These are phyloP conservation scores for Bruguiera sexangula DNA, from an alignment of 345 rosid genomes.

Conservation along the genomic window DNA sequence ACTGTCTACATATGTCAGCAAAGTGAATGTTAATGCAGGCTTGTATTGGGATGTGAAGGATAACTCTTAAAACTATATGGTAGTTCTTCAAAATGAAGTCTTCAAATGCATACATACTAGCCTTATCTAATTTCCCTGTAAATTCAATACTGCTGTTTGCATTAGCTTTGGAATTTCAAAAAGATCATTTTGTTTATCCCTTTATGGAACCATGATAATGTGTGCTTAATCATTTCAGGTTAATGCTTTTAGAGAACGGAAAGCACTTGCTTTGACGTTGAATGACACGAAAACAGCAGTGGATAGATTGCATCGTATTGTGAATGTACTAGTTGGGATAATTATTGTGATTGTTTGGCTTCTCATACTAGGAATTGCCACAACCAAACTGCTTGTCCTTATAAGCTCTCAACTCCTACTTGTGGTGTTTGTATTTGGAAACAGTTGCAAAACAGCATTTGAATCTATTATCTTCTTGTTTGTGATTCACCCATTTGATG, in stretches of 20 bases:
- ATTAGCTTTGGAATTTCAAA: no score
- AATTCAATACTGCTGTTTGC: no score
- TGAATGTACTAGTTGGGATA: conserved; percentile 24
- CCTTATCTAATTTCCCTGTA: no score
- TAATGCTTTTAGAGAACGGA: conserved; percentile 31
- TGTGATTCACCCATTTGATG: conserved; percentile 30
- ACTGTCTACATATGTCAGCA: background rate
- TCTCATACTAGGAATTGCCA: conserved; percentile 33
- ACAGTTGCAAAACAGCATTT: conserved; percentile 29
- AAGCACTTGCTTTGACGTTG: conserved; percentile 29
- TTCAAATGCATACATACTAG: background rate
- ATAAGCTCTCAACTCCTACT: conserved; percentile 30
- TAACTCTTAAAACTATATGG: background rate
- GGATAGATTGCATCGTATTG: conserved; percentile 26
- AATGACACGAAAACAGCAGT: conserved; percentile 36
- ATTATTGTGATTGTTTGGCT: conserved; percentile 27
- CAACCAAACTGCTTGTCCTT: conserved; percentile 24
- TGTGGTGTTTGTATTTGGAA: conserved; percentile 29
- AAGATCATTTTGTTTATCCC: no score
- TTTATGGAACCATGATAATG: no score
- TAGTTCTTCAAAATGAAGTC: background rate
- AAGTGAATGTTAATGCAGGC: background rate
- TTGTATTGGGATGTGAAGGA: no score
- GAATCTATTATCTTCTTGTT: conserved; percentile 31
- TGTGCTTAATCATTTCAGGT: conserved; percentile 22